Base-by-base conservation (phyloP, 2,329 filamentous ascomycete species). In the Exutisphaerella laricina region DNA sequence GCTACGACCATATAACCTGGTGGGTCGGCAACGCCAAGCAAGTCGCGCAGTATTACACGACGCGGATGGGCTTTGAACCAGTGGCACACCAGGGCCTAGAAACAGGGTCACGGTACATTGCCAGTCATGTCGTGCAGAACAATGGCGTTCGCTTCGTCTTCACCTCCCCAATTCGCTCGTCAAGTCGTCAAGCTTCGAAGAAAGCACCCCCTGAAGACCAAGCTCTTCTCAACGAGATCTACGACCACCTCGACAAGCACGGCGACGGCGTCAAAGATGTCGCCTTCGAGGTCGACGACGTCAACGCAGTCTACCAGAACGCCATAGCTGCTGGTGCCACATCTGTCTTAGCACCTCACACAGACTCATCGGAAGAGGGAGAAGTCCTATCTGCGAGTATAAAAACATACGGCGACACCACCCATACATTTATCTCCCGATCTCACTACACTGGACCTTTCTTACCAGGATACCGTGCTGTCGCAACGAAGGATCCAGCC, bases 231-330 rank as follows among this genome's bases (percentile, higher is more conserved):
- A 67, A 69, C 44, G 84, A 90, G 56, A 88, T 96, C 50, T 82
- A 94, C 62, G 74, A 73, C 12, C 89, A 96, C 64, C 77, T 94
- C 28, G 85, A 89, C 68, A 78, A 80, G 49, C 90, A 97, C 60
- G 89, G 90, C 17, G 90, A 97, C 66, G 90, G 84, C 9, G 89
- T 96, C 41, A 95, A 94, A 66, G 90, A 96, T 59, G 88, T 96
- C 23, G 85, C 89, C 8, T 96, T 96, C 62, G 88, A 94, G 65
- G 90, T 97, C 9, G 89, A 97, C 66, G 80, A 87, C 58, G 87
- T 94, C 26, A 78, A 84, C 45, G 84, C 79, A 32, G 85, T 96
- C 4, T 96, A 88, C 66, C 62, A 70, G 43, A 79, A 78, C 44
- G 90, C 90, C 13, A 74, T 94, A 10, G 69, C 74, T 49, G 70